Conservation (phyloP, 2,329 filamentous ascomycete species). For the Periconia sp. region DNA sequence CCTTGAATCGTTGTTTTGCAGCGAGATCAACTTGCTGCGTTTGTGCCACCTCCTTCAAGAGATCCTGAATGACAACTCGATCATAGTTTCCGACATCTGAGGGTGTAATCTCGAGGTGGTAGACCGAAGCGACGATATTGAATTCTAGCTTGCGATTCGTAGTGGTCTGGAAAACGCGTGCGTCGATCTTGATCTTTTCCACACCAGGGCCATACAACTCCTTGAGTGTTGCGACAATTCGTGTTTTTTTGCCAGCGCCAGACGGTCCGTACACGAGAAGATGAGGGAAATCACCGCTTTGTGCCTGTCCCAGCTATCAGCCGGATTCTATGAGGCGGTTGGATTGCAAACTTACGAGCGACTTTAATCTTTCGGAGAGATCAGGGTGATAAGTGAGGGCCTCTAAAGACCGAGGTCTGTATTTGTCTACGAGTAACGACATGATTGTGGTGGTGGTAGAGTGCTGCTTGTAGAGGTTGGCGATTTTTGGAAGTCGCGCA, state of each 20-base stretch:
- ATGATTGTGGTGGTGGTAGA: conserved; percentile 43
- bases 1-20: conserved; percentile 93
- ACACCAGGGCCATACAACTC: conserved; percentile 94
- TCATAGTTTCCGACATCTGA: conserved; percentile 97
- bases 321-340: conserved; percentile 8
- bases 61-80: conserved; percentile 90
- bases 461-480: neutral
- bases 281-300: conserved; percentile 97
- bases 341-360: conserved; percentile 65
- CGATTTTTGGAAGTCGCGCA: neutral
- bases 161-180: conserved; percentile 91
- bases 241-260: conserved; percentile 95
- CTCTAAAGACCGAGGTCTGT: conserved; percentile 73
- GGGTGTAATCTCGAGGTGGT: conserved; percentile 97
- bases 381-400: conserved; percentile 83
- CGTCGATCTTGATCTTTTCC: conserved; percentile 99
- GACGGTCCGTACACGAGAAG: conserved; percentile 96
- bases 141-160: conserved; percentile 98
- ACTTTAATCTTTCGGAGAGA: conserved; percentile 81
- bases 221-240: conserved; percentile 91
- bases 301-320: conserved; percentile 63
- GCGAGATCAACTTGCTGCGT: conserved; percentile 97
- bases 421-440: conserved; percentile 67
- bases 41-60: conserved; percentile 96
- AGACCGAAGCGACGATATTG: conserved; percentile 96